Conservation (phyloP, 2,329 filamentous ascomycete species). For the Fusarium sp. region DNA sequence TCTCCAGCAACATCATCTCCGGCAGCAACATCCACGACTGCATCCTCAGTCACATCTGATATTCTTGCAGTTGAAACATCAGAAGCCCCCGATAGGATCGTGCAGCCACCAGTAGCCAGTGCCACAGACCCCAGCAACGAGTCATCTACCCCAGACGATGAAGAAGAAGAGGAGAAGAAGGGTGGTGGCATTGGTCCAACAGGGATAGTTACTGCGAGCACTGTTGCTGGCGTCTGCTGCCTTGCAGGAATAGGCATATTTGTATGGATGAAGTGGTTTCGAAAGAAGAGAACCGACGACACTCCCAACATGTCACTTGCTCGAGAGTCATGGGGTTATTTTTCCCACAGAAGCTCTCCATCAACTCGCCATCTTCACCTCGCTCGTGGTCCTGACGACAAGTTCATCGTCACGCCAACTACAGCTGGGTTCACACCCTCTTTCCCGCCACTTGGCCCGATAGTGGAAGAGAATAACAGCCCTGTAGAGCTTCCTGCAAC, state of each 20-base stretch:
- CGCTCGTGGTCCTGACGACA: slow-evolving; percentile 43
- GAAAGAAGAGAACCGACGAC: slow-evolving; percentile 27
- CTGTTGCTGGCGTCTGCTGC: slow-evolving; percentile 43
- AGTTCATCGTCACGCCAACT: slow-evolving; percentile 44
- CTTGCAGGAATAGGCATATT: slow-evolving; percentile 41
- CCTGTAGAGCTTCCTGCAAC: slow-evolving; percentile 46
- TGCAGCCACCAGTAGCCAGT: slow-evolving; percentile 22
- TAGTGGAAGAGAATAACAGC: slow-evolving; percentile 13
- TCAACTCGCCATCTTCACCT: slow-evolving; percentile 37
- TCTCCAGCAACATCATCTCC: slow-evolving; percentile 1
- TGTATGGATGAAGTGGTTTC: slow-evolving; percentile 45
- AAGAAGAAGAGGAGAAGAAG: slow-evolving; percentile 13
- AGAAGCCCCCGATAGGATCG: slow-evolving; percentile 19
- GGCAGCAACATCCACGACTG: slow-evolving; percentile 14
- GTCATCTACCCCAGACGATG: slow-evolving; percentile 15
- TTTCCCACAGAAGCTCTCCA: slow-evolving; percentile 31
- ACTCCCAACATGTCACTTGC: slow-evolving; percentile 13
- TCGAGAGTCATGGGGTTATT: slow-evolving; percentile 40
- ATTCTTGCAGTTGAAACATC: slow-evolving; percentile 37
- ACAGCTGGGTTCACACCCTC: slow-evolving; percentile 38
- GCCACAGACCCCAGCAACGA: slow-evolving; percentile 19
- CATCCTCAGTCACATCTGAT: slow-evolving; percentile 15
- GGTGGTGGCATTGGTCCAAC: slow-evolving; percentile 28
- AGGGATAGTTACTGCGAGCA: slow-evolving; percentile 41
- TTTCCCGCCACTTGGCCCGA: slow-evolving; percentile 11